Percentiles rank a stretch among this genome's conserved stretches.
Evolutionary conservation across 192 early-diverging fungal genomes (phyloP).

Genomic region (Backusella morwellensis): DNA sequence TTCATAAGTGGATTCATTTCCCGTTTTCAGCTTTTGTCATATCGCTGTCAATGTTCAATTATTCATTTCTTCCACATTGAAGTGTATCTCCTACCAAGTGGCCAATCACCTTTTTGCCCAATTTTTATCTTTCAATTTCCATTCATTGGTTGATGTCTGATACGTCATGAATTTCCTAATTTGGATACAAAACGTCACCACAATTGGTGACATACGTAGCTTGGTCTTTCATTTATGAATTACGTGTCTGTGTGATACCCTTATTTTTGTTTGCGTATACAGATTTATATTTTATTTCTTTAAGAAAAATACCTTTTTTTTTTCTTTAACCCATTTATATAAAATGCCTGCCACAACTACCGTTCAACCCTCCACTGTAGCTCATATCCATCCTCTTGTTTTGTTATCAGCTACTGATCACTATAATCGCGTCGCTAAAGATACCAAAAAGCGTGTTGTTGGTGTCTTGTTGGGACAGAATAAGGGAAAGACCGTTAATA

Average conservation of each 20-base stretch:
- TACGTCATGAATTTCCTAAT: not conserved
- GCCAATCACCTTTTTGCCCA: too few relatives aligned
- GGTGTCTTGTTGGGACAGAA: constrained; percentile 94
- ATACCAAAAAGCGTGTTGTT: constrained; percentile 94
- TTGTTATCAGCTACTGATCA: constrained; percentile 99
- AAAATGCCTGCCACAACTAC: constrained; percentile 42
- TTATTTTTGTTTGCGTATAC: not conserved
- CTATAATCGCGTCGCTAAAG: constrained; percentile 94
- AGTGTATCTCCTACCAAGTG: too few relatives aligned
- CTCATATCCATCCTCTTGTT: constrained; percentile 96
- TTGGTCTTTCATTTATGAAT: not conserved
- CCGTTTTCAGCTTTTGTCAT: too few relatives aligned
- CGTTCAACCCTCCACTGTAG: constrained; percentile 50
- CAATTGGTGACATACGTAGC: not conserved
- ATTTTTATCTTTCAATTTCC: not conserved
- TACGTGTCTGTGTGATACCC: not conserved
- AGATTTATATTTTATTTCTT: not conserved
- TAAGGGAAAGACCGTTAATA: constrained; percentile 85
- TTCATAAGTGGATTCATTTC: too few relatives aligned
- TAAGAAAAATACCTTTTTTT: not conserved
- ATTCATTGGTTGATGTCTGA: not conserved
- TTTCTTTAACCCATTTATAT: not conserved
- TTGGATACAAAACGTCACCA: not conserved
- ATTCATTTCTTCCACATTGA: too few relatives aligned
- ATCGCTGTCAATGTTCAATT: too few relatives aligned